Evolutionary conservation across 345 rosid genomes (phyloP), one percentile per base, ranked within the genome.

Genomic region (Acer saccharum): DNA sequence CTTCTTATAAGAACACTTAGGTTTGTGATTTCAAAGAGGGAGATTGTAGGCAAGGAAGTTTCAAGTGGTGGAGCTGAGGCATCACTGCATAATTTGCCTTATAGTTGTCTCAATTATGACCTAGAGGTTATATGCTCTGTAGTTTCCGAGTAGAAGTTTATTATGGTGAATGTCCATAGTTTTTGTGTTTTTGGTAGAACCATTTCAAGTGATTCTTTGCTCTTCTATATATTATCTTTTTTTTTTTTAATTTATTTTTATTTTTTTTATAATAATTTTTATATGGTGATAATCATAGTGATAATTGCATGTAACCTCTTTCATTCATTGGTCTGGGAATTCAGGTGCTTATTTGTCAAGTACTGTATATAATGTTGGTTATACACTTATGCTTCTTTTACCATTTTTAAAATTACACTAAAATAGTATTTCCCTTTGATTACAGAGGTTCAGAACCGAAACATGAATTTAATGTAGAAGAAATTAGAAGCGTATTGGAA

Each of bases 401-500:
- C 41, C 2, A 12, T 44, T 21, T 61, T 54, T 27, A 54, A 20
- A 16, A 32, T 27, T 29, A 35, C 35, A 10, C 3, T 72, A 25
- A 71, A 35, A 4, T 75, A 52, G 52, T 50, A 17, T 48, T 75
- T 9, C 52, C 52, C 46, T 76, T 64, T 41, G 41, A 48, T 52
- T 44, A 48, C 77, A 88, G 93, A 61, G 84, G 50, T 43, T 48
- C 76, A 18, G 78, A 76, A 76, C 48, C 76, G 75, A 82, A 76
- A 76, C 23, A 72, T 74, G 83, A 83, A 54, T 69, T 84, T 72
- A 48, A 86, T 21, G 89, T 83, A 63, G 92, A 88, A 72, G 91
- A 89, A 68, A 71, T 83, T 48, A 76, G 84, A 63, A 71, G 84
- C 44, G 69, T 86, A 72, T 77, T 93, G 62, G 88, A 89, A 87